Evolutionary conservation across 2,329 filamentous ascomycete species (phyloP).

Genomic region (Aaosphaeria arxii): DNA sequence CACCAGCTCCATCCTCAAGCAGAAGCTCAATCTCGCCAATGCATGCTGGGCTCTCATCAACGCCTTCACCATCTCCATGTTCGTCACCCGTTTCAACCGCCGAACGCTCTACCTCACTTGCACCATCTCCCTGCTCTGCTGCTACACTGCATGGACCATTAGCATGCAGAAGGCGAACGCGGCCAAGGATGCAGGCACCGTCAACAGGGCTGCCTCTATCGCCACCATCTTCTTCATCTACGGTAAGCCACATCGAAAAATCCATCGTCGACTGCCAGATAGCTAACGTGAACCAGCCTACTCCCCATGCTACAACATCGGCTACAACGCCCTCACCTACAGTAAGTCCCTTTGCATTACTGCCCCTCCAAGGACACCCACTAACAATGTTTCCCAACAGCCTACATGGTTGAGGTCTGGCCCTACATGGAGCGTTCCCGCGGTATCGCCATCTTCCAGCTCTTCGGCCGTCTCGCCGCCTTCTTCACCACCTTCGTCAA

Average conservation of each 20-base stretch:
- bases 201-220: slow-evolving; percentile 36
- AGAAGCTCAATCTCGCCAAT: slow-evolving; percentile 51
- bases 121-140: slow-evolving; percentile 23
- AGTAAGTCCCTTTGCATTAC: slow-evolving; percentile 20
- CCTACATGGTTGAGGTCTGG: slow-evolving; percentile 48
- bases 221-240: slow-evolving; percentile 49
- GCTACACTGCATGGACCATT: slow-evolving; percentile 31
- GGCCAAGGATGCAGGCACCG: slow-evolving; percentile 13
- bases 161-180: slow-evolving; percentile 49
- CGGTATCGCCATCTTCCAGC: slow-evolving; percentile 55
- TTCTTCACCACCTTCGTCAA: slow-evolving; percentile 60
- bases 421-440: slow-evolving; percentile 47
- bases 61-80: slow-evolving; percentile 51
- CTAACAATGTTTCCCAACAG: slow-evolving; percentile 36
- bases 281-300: slow-evolving; percentile 24
- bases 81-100: slow-evolving; percentile 53
- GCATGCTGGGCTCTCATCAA: slow-evolving; percentile 58
- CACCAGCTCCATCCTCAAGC: slow-evolving; percentile 31
- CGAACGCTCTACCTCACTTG: slow-evolving; percentile 52
- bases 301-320: slow-evolving; percentile 54
- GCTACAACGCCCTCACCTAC: slow-evolving; percentile 62
- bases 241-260: not conserved
- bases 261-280: too few relatives aligned
- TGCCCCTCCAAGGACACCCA: not conserved
- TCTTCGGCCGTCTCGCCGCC: slow-evolving; percentile 58